phyloP scores from a whole-genome alignment of 257 asterid species.

The Scutellaria minor region DNA sequence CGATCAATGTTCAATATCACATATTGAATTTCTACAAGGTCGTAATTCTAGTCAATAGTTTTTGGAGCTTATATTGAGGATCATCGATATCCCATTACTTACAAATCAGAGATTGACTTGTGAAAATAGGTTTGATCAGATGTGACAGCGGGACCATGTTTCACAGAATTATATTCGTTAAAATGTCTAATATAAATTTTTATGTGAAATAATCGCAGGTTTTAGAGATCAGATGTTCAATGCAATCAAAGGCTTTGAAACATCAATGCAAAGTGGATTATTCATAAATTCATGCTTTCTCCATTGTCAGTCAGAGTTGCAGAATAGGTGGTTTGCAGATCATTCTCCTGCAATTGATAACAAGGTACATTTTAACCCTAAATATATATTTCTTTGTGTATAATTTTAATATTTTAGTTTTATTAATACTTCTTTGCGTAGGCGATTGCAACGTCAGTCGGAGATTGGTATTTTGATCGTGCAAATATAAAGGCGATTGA shows the following conservation, averaged over 20 bases:
- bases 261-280: constrained; percentile 46
- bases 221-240: constrained; percentile 56
- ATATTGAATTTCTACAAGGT: constrained; percentile 70
- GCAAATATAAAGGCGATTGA: constrained; percentile 50
- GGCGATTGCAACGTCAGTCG: constrained; percentile 62
- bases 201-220: constrained; percentile 38
- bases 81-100: too few relatives aligned
- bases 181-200: too few relatives aligned
- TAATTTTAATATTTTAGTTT: too few relatives aligned
- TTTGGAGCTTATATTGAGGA: too few relatives aligned
- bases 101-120: too few relatives aligned
- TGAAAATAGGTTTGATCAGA: too few relatives aligned
- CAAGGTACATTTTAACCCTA: constrained; percentile 37
- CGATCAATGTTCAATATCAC: constrained; percentile 59
- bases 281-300: constrained; percentile 65
- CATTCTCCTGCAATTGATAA: constrained; percentile 48
- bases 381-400: too few relatives aligned
- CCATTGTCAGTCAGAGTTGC: constrained; percentile 73
- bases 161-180: too few relatives aligned
- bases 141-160: too few relatives aligned
- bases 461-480: constrained; percentile 65
- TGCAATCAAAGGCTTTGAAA: constrained; percentile 44
- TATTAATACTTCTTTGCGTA: neutral
- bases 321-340: constrained; percentile 54
- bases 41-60: neutral